Evolutionary conservation across 192 early-diverging fungal genomes (phyloP), one percentile per base, ranked within the genome.

Genomic region (Coemansia sp.): DNA sequence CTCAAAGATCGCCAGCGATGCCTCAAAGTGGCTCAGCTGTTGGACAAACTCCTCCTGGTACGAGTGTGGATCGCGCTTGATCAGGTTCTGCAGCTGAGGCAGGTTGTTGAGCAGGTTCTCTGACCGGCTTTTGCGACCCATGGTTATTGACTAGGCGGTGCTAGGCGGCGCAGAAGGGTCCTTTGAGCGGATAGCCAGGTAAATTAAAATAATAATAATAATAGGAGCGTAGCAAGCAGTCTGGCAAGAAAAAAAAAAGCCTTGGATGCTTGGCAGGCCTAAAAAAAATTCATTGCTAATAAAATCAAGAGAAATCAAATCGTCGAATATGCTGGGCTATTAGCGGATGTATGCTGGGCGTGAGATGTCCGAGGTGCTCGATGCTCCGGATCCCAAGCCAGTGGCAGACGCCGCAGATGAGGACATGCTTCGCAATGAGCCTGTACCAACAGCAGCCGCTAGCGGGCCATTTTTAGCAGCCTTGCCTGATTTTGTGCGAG

Each of bases 81-180:
- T 95, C 53, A 97, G 87, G 82, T 99, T 99, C 85, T 99, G 98
- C 66, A 99, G 88, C 84, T 98, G 96, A 39, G 98, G 94, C 66
- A 99, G 88, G 89, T 99, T 83, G 76, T 64, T 82, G 6, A 82
- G 79, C 60, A 82, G 68, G 64, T 77, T 76, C 11, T 75, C 62
- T 33, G 79, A 72, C 53, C 75, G 72, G 52, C 60, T 50, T 28
- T 69, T 74, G 68, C 72, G 79, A 33, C 68, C 79, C 79, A 82
- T 82, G 38, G 39, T 47, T 38, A 14, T 19, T 30, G 17, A 30
- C 3, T 58, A 39, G 37, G n/a, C 10, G 23, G 13, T 49, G 4
- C 28, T 49, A 21, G 52, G 23, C 52, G 52, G 23, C 52, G 13
- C 52, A 55, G 26, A 14, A 55, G 26, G 23, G 52, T 28, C 26